Evolutionary conservation across 129 eudicot species (phyloP).

Genomic region (Pittosporum tobira): DNA sequence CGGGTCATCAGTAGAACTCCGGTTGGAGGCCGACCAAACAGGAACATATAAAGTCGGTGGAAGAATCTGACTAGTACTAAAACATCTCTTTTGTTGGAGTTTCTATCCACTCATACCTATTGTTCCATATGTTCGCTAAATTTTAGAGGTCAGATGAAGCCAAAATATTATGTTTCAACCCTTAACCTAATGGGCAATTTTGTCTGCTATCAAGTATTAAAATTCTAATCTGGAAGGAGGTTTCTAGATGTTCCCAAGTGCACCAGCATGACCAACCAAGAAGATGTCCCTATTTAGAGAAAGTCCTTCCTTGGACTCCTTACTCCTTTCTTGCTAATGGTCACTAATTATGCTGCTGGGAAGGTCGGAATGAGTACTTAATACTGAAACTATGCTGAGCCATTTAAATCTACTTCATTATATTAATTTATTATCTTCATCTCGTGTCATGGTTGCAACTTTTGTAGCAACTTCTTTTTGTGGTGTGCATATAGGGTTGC

Average conservation of each 20-base stretch:
- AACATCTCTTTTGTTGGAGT: no score
- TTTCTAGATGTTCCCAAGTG: background rate
- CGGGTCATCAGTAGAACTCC: no score
- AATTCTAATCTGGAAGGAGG: background rate
- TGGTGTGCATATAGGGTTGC: conserved; percentile 29
- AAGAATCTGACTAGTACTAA: no score
- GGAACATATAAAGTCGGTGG: no score
- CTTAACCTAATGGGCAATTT: background rate
- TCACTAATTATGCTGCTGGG: background rate
- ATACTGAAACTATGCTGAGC: background rate
- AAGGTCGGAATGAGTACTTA: background rate
- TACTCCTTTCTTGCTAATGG: background rate
- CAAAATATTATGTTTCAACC: no score
- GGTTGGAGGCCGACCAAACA: no score
- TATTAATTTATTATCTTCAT: background rate
- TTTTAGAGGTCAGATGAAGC: no score
- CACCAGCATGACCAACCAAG: background rate
- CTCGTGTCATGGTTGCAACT: background rate
- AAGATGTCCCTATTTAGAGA: background rate
- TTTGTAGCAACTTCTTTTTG: background rate
- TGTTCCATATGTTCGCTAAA: no score
- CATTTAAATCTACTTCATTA: background rate
- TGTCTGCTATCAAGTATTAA: no score
- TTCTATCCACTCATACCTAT: no score
- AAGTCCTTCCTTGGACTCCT: background rate